Evolutionary conservation across 1,284 basidiomycete species (phyloP).

Genomic region (Hemileia vastatrix): DNA sequence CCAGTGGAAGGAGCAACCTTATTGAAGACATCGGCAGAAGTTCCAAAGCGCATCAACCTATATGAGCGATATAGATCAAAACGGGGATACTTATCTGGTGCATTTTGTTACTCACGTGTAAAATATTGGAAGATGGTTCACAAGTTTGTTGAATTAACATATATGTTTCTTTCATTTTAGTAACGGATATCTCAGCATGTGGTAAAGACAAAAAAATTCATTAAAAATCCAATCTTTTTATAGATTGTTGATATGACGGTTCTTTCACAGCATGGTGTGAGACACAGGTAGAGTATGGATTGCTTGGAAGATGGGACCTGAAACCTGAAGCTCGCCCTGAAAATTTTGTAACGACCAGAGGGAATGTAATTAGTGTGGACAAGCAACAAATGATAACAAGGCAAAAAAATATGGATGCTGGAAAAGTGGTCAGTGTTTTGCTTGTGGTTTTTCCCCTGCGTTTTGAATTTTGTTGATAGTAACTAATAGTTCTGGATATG

Average conservation of each 20-base stretch:
- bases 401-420: conserved; percentile 17
- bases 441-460: not conserved
- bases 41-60: too few relatives aligned
- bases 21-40: too few relatives aligned
- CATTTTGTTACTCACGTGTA: not conserved
- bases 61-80: conserved; percentile 2
- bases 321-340: conserved; percentile 2
- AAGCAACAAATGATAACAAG: not conserved
- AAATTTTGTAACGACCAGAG: conserved; percentile 1
- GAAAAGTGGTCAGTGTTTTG: not conserved
- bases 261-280: conserved; percentile 15
- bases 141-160: too few relatives aligned
- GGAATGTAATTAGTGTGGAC: conserved; percentile 6
- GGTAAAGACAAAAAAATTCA: not conserved
- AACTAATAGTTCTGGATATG: not conserved
- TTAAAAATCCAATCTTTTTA: not conserved
- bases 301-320: conserved; percentile 13
- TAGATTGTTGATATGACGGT: not conserved
- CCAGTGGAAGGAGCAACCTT: too few relatives aligned
- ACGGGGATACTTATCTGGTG: conserved; percentile 3
- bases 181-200: conserved; percentile 18
- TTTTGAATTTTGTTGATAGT: not conserved
- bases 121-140: too few relatives aligned
- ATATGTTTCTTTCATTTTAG: not conserved
- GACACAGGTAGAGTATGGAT: conserved; percentile 19